Evolutionary conservation across 192 early-diverging fungal species (phyloP), one percentile per base, ranked within the genome.

Genomic region (Coemansia sp.): DNA sequence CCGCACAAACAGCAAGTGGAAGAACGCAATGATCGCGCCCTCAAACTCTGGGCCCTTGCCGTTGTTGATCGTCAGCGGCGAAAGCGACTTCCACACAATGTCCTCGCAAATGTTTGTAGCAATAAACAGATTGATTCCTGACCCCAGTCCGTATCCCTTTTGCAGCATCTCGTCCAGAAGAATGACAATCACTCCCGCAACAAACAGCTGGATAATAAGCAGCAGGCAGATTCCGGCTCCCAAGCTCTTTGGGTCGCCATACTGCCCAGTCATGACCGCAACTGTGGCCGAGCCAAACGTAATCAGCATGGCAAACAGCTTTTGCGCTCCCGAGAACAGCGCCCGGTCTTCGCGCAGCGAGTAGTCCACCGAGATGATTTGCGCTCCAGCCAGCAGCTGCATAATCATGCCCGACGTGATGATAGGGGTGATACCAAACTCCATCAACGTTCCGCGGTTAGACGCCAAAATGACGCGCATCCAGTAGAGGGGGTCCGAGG

Each of bases 401-500:
- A 99, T 99, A 59, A 99, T 98, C 97, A 99, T 99, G 32, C 97
- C 95, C 7, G 95, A 98, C 11, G 97, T 98, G 42, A 99, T 90
- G 66, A 99, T 93, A 23, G 97, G 97, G 19, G 95, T 97, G 60
- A 99, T 99, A 79, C 97, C 97, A 77, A 97, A 84, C 80, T 99
- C 97, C 97, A 99, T 99, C 31, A 99, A 79, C 29, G 97, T 99
- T 68, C 97, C 97, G 77, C 97, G 88, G 85, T 99, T 99, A 30
- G 93, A 97, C 38, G 97, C 97, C 53, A 99, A 84, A 64, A 99
- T 99, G 29, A 95, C 93, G 85, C 97, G 92, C 86, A 99, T 88
- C 97, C 97, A 99, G 83, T 97, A 99, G 57, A 99, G 82, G 19
- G 97, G 97, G 80, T 99, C 97, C 15, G 75, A 78, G 11, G 95